phyloP scores from a whole-genome alignment of 306 rosid species.

The Glycine tomentella region DNA sequence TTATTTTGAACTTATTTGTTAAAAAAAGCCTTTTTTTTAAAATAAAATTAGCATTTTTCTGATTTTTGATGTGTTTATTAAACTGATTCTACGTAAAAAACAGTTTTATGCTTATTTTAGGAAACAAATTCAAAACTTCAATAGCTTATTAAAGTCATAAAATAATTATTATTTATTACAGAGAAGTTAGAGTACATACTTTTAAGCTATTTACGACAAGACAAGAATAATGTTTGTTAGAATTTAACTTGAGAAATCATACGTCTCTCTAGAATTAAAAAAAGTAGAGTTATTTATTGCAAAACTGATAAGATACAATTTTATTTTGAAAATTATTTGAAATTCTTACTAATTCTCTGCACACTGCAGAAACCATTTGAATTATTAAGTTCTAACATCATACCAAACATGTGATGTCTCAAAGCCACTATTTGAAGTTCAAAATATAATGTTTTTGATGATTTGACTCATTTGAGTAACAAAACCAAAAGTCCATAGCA shows the following conservation, averaged over 20 bases:
- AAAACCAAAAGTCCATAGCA: slow-evolving; percentile 4
- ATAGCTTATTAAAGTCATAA: slow-evolving; percentile 15
- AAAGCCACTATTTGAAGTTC: background rate
- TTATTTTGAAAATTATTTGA: slow-evolving; percentile 31
- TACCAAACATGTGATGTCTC: background rate
- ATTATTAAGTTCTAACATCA: background rate
- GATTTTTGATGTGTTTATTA: too few relatives aligned
- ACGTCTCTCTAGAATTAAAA: background rate
- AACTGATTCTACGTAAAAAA: too few relatives aligned
- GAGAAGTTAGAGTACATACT: slow-evolving; percentile 10
- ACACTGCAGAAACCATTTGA: slow-evolving; percentile 12
- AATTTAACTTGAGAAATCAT: background rate
- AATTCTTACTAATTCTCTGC: background rate
- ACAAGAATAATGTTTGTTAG: background rate
- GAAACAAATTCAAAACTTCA: background rate
- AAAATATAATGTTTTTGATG: background rate
- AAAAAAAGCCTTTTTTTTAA: too few relatives aligned
- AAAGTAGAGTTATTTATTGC: background rate
- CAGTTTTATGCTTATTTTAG: too few relatives aligned
- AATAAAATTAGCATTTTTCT: too few relatives aligned
- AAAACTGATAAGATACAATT: background rate
- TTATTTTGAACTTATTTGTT: too few relatives aligned
- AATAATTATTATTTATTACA: slow-evolving; percentile 17
- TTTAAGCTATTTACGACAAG: background rate
- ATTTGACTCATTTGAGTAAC: background rate